phyloP scores from a whole-genome alignment of 805 yeast species.

The Clavispora fructus region DNA sequence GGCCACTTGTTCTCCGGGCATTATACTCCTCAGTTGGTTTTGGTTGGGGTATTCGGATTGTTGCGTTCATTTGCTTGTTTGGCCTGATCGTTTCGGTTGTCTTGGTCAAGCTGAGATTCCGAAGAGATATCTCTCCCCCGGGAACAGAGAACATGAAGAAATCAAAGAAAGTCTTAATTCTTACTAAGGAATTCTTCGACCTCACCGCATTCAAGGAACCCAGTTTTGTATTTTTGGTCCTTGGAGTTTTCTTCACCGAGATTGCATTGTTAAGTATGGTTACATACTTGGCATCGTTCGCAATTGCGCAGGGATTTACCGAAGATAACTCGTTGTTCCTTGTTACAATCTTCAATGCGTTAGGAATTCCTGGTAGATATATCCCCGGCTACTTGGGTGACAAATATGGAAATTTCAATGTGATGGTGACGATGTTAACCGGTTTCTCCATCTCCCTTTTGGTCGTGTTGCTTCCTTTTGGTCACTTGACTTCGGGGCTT shows the following conservation, averaged over 20 bases:
- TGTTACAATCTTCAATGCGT: slow-evolving; percentile 42
- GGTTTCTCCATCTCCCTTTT: slow-evolving; percentile 45
- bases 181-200: slow-evolving; percentile 24
- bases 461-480: slow-evolving; percentile 66
- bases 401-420: slow-evolving; percentile 50
- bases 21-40: slow-evolving; percentile 48
- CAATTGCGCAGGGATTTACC: slow-evolving; percentile 43
- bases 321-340: slow-evolving; percentile 40
- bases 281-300: slow-evolving; percentile 56
- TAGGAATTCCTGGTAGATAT: slow-evolving; percentile 48
- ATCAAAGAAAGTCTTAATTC: background rate
- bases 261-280: slow-evolving; percentile 46
- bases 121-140: background rate
- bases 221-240: slow-evolving; percentile 29
- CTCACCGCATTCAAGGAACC: slow-evolving; percentile 34
- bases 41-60: slow-evolving; percentile 53
- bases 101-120: slow-evolving; percentile 25
- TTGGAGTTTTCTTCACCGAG: slow-evolving; percentile 44
- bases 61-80: slow-evolving; percentile 32
- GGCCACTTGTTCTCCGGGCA: slow-evolving; percentile 48
- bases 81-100: slow-evolving; percentile 20
- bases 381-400: slow-evolving; percentile 55
- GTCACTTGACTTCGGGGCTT: slow-evolving; percentile 35
- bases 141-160: slow-evolving; percentile 1
- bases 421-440: slow-evolving; percentile 44